Evolutionary conservation across 768 basidiomycete species (phyloP), one percentile per base, ranked within the genome.

Genomic region (Pleurotus tuber-regium): DNA sequence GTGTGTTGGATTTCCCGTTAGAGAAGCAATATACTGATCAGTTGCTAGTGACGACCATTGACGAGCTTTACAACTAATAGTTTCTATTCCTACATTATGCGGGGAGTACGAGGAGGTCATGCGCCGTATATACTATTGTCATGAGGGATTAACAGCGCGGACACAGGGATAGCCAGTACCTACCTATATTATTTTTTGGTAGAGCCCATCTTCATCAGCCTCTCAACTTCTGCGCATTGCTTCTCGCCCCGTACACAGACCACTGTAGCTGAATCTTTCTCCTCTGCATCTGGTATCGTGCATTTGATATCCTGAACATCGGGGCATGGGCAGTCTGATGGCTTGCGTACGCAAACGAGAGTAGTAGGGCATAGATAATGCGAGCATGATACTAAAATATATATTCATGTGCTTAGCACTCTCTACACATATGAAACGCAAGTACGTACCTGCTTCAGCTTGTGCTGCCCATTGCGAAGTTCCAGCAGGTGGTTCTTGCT

Each of bases 241-340:
- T 77, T 70, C 40, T 69, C 58, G 6, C 90, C 90, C 40, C 89
- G 73, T 9, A 83, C 80, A 56, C 89, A 92, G 21, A 90, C 63
- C 2, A 87, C 79, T 0, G 87, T 86, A 10, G 78, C 83, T 12
- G 76, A 75, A 4, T 70, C 70, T 28, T 68, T 66, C 35, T 79
- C 78, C 14, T 67, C 75, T 39, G 66, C 65, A 59, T 91, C 89
- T 4, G 87, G 87, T 38, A 92, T 73, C 12, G 80, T 63, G 61
- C 90, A 92, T 63, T 85, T 90, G 59, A 89, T 72, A 59, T 92
- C 90, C 61, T 91, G 79, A 6, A 75, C 70, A 59, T 84, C 75
- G 3, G 89, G 88, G 66, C 90, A 92, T 1, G 90, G 88, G 59
- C 90, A 92, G 36, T 88, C 79, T n/a, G 69, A 65, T 10, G 79